Conservation (phyloP, 2,329 filamentous ascomycete species). For the Verticillium nonalfalfae region DNA sequence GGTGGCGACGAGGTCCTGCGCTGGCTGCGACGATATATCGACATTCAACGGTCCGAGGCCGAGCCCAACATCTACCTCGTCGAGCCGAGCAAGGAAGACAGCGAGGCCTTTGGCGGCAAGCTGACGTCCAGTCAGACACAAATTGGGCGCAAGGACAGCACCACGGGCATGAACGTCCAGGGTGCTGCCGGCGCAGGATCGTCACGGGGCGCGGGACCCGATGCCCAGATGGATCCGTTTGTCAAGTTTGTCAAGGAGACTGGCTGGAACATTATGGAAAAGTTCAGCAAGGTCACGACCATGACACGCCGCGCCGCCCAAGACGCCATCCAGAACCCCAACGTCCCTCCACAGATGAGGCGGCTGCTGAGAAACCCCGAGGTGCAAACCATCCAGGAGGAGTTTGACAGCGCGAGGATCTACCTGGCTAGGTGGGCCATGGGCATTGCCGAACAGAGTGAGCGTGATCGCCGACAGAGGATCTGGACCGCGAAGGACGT, state of each 20-base stretch:
- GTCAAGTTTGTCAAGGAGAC: constrained; percentile 92
- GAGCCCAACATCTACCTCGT: constrained; percentile 90
- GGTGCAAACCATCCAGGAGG: constrained; percentile 90
- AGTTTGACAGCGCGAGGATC: constrained; percentile 92
- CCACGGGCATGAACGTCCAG: constrained; percentile 19
- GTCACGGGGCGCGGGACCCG: constrained; percentile 27
- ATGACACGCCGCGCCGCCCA: constrained; percentile 90
- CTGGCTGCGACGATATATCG: constrained; percentile 82
- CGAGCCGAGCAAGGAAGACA: constrained; percentile 81
- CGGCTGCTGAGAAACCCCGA: constrained; percentile 84
- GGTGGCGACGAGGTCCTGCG: constrained; percentile 91
- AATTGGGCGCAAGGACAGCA: constrained; percentile 31
- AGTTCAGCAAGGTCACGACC: constrained; percentile 94
- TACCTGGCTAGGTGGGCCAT: constrained; percentile 97
- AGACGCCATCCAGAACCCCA: constrained; percentile 85
- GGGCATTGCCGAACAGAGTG: constrained; percentile 96
- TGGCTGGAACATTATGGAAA: constrained; percentile 93
- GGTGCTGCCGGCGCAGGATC: constrained; percentile 25
- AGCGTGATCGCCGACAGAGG: constrained; percentile 74
- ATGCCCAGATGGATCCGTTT: constrained; percentile 84
- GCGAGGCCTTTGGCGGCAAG: constrained; percentile 68
- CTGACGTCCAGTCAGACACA: constrained; percentile 40
- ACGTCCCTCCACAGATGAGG: constrained; percentile 80
- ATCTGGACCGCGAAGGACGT: constrained; percentile 94
- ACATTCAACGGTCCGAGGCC: constrained; percentile 74